Base-by-base conservation (phyloP, 2,329 filamentous ascomycete species). In the Colletotrichum coccodes region DNA sequence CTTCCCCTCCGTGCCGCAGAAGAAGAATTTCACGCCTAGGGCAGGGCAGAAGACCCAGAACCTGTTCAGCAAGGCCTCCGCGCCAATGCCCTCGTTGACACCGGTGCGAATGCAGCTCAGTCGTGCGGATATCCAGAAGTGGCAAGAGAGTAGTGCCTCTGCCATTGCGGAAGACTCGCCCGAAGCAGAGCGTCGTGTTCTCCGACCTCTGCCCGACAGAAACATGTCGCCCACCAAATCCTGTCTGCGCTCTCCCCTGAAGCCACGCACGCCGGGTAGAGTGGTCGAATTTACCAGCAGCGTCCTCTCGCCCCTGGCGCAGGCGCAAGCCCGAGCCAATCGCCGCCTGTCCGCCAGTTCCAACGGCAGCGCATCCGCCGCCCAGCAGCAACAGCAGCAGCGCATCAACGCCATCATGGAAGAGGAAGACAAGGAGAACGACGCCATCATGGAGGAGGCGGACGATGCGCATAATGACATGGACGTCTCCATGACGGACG, bases 271-370 rank as follows among this genome's bases (percentile, higher is more conserved):
- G 2, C 86, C 86, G 0, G 88, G 88, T 5, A 84, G 86, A 0
- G 85, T 89, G 0, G 88, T 90, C 16, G 86, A 88, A 65, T 90
- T 89, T 71, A 85, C 84, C 0, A 85, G 83, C 75, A 86, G 81
- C 74, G 83, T 83, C 1, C 75, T 85, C 7, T 85, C 84, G 4
- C 84, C 85, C 1, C 72, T 80, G 1, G 80, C 82, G 11, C 82
- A 85, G 70, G 80, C 79, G 3, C 75, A 80, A 50, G 61, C 47
- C 23, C 59, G 60, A 34, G 64, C 65, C 7, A 23, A 67, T 8
- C 58, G 40, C 12, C 71, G 62, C 9, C 38, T 67, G 40, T 62
- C 62, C 50, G 44, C 53, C 26, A 60, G 34, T 34, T 54, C 49
- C 46, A 53, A 40, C 36, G 18, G 59, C 28, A 61, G 61, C n/a